Percentiles rank a stretch among this genome's conserved stretches.
These are phyloP conservation scores for Trichomonas gallinae DNA, from an alignment of 208 protist genomes.

Conservation along the genomic window DNA sequence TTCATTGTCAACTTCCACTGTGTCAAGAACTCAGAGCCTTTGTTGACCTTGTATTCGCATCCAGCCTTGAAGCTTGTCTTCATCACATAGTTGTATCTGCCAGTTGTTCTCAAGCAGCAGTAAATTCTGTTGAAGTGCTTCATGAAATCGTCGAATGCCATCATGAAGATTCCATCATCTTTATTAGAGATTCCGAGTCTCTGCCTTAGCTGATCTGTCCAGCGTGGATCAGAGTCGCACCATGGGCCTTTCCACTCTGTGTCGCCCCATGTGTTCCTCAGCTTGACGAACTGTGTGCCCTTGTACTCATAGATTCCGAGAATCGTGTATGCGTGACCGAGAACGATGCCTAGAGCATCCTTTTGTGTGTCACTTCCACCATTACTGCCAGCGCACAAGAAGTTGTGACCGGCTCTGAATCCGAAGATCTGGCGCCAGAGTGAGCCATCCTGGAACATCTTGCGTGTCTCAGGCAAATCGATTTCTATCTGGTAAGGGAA, in stretches of 20 bases:
- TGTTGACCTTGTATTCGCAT: not conserved
- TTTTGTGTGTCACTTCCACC: not conserved
- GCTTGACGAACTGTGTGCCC: not conserved
- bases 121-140: not conserved
- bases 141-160: not conserved
- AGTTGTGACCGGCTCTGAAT: not conserved
- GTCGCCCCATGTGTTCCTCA: not conserved
- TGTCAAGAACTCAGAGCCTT: not conserved
- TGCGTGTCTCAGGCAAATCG: not conserved
- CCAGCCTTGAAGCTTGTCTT: not conserved
- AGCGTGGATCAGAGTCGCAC: not conserved
- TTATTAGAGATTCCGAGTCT: not conserved
- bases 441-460: not conserved
- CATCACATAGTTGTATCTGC: not conserved
- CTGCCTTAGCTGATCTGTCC: not conserved
- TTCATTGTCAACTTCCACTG: not conserved
- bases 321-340: not conserved
- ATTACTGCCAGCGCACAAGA: not conserved
- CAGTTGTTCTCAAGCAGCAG: not conserved
- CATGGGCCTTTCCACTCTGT: slow-evolving; percentile 1
- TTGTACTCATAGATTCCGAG: not conserved
- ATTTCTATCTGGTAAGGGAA: not conserved
- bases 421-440: not conserved
- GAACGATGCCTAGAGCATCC: not conserved
- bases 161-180: not conserved